These are phyloP conservation scores for Globisporangium parvum DNA, from an alignment of 352 stramenopile species.

Conservation along the genomic window DNA sequence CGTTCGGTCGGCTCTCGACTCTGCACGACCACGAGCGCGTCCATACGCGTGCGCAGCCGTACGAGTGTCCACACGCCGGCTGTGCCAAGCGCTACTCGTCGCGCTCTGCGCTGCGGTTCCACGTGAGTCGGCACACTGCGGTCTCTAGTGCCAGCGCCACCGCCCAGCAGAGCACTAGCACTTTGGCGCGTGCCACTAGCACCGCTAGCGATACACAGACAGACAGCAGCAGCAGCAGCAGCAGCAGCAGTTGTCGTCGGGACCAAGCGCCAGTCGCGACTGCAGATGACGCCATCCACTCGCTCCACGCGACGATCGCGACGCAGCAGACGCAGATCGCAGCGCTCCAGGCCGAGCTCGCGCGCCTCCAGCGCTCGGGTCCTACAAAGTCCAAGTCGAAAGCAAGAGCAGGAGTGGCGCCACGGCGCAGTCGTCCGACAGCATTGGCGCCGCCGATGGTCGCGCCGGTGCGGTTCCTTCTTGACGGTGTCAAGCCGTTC, in stretches of 20 bases:
- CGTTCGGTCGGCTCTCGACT: conserved; percentile 47
- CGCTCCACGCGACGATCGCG: conserved; percentile 31
- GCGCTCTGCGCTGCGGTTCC: conserved; percentile 54
- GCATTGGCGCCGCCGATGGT: conserved; percentile 21
- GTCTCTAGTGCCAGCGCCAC: too few species aligned
- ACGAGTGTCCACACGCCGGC: conserved; percentile 26
- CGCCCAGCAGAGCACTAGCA: neutral
- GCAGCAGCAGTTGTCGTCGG: neutral
- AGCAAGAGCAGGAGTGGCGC: neutral
- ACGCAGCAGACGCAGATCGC: conserved; percentile 44
- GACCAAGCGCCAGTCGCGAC: neutral
- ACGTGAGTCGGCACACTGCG: conserved; percentile 12
- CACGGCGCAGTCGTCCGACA: neutral
- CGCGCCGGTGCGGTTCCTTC: conserved; percentile 44
- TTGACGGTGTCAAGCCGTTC: conserved; percentile 60
- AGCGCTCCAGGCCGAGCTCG: conserved; percentile 27
- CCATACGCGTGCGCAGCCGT: conserved; percentile 71
- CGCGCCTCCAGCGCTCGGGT: conserved; percentile 20
- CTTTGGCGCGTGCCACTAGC: too few species aligned
- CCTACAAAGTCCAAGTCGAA: neutral
- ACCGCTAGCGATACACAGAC: too few species aligned
- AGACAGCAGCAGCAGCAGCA: neutral
- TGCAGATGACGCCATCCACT: neutral
- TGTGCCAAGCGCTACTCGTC: conserved; percentile 40
- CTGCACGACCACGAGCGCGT: conserved; percentile 61